phyloP scores from a whole-genome alignment of 2,329 filamentous ascomycete genomes.

The Alternaria brassicicola region DNA sequence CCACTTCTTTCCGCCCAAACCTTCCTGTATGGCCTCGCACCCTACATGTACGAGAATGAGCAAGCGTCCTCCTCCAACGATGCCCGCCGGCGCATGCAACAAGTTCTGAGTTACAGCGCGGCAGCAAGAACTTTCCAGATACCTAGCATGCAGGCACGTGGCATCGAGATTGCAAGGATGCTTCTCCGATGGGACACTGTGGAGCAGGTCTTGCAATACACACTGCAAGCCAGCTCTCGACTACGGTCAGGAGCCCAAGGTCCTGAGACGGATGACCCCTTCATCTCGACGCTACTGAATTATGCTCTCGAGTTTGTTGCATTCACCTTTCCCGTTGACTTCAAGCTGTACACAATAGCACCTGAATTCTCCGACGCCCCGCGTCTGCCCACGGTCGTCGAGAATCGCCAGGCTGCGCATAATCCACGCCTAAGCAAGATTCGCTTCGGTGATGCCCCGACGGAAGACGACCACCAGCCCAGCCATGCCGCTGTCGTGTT shows the following conservation, averaged over 20 bases:
- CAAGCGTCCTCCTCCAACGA: constrained; percentile 31
- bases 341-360: constrained; percentile 62
- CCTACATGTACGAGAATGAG: constrained; percentile 33
- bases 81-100: constrained; percentile 45
- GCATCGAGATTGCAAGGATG: constrained; percentile 64
- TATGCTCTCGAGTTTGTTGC: constrained; percentile 65
- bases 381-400: constrained; percentile 51
- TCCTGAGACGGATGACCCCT: constrained; percentile 58
- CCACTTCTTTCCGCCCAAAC: constrained; percentile 36
- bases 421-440: constrained; percentile 67
- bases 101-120: constrained; percentile 65
- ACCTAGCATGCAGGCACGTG: constrained; percentile 61
- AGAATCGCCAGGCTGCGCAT: constrained; percentile 47
- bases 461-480: constrained; percentile 50
- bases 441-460: constrained; percentile 71
- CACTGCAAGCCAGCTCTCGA: constrained; percentile 52
- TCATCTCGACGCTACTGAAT: constrained; percentile 61
- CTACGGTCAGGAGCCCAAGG: constrained; percentile 17
- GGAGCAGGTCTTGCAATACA: constrained; percentile 66
- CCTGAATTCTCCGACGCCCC: constrained; percentile 56
- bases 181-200: constrained; percentile 68
- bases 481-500: constrained; percentile 57
- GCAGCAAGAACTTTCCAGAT: constrained; percentile 65
- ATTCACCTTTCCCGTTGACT: constrained; percentile 64
- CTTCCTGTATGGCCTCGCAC: constrained; percentile 40